Percentiles rank a stretch among this genome's conserved stretches.
phyloP scores from a whole-genome alignment of 352 stramenopile species.

The Phytopythium chamaehyphon region DNA sequence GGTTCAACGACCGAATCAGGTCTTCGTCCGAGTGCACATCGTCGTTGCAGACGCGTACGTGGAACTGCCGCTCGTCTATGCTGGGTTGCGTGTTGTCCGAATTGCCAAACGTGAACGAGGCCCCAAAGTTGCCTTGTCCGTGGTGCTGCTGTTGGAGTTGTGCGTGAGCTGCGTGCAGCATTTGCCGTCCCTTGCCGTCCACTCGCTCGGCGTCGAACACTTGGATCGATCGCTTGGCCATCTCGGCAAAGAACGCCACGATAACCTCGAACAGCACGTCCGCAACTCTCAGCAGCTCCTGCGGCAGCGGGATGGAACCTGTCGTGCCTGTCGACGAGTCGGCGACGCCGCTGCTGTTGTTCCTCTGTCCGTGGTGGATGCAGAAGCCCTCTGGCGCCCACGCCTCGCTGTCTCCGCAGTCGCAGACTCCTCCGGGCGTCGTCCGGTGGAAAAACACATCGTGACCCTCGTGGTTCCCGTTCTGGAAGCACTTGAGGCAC shows the following conservation, averaged over 20 bases:
- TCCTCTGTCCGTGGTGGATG: constrained; percentile 69
- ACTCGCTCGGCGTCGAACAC: constrained; percentile 64
- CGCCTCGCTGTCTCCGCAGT: constrained; percentile 98
- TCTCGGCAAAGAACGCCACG: constrained; percentile 66
- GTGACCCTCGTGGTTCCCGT: constrained; percentile 93
- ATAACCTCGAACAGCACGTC: constrained; percentile 68
- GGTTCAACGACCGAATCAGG: constrained; percentile 89
- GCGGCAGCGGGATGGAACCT: constrained; percentile 22
- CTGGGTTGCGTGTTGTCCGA: constrained; percentile 13
- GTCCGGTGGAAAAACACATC: constrained; percentile 89
- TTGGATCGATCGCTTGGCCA: constrained; percentile 68
- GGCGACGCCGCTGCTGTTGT: constrained; percentile 12
- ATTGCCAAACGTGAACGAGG: constrained; percentile 4
- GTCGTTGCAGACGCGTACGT: constrained; percentile 96
- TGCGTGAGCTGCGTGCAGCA: constrained; percentile 24
- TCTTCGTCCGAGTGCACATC: constrained; percentile 98
- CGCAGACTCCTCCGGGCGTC: constrained; percentile 89
- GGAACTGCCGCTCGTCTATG: constrained; percentile 58
- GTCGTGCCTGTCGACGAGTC: constrained; percentile 15
- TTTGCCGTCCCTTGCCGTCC: constrained; percentile 36
- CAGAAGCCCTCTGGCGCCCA: constrained; percentile 96
- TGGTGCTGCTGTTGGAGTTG: constrained; percentile 18
- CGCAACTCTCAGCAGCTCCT: constrained; percentile 44
- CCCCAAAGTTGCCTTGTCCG: constrained; percentile 3
- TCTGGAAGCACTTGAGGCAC: constrained; percentile 95